Percentiles rank a stretch among this genome's conserved stretches.
phyloP scores from a whole-genome alignment of 139 green algal species.

The Chlorella sorokiniana region DNA sequence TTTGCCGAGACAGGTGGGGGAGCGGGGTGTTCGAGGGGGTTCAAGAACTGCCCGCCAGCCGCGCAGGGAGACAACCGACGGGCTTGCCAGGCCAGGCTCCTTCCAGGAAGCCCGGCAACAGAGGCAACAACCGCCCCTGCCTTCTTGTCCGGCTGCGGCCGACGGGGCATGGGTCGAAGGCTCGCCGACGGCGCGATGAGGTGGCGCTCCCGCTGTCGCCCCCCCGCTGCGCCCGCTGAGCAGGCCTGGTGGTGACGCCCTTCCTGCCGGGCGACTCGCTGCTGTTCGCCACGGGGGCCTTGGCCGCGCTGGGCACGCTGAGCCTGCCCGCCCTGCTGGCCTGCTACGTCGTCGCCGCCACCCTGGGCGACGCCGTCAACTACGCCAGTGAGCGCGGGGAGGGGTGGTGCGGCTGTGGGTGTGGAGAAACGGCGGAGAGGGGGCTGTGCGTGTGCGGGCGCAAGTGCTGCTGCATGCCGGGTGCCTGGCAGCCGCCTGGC shows the following conservation, averaged over 20 bases:
- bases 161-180: no score
- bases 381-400: conserved; percentile 66
- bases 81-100: not conserved
- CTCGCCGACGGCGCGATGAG: no score
- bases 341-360: conserved; percentile 76
- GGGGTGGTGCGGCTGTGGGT: not conserved
- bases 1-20: conserved; percentile 61
- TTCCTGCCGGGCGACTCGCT: conserved; percentile 93
- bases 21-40: not conserved
- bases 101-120: not conserved
- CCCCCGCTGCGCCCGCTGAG: not conserved
- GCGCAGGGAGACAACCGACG: conserved; percentile 1
- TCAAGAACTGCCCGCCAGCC: no score
- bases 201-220: not conserved
- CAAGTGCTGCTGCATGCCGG: no score
- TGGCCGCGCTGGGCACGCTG: conserved; percentile 83
- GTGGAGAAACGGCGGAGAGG: not conserved
- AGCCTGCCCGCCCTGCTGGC: conserved; percentile 57
- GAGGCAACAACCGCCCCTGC: no score
- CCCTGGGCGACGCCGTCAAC: conserved; percentile 91
- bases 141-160: no score
- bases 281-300: conserved; percentile 89
- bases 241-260: conserved; percentile 81
- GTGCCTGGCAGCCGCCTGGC: no score
- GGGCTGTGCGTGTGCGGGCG: no score